Evolutionary conservation across 352 stramenopile species (phyloP).

Genomic region (Thalassiosira mediterranea): DNA sequence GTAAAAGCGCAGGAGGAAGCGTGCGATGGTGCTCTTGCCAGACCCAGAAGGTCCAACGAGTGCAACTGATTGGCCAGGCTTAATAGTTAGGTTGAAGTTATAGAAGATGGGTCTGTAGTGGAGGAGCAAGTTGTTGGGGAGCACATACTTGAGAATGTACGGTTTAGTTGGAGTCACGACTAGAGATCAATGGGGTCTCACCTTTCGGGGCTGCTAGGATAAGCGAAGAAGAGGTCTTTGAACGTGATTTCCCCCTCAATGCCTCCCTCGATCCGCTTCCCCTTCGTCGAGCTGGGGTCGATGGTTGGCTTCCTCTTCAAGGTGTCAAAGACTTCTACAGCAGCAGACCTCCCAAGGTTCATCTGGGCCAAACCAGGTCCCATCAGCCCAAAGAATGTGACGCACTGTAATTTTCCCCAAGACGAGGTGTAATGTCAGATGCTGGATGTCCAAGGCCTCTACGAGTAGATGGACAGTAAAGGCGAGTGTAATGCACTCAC

Average conservation of each 20-base stretch:
- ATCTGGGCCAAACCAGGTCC: slow-evolving; percentile 40
- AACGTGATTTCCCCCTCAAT: slow-evolving; percentile 41
- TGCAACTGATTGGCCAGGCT: slow-evolving; percentile 44
- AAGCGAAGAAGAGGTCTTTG: slow-evolving; percentile 41
- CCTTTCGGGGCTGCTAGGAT: slow-evolving; percentile 31
- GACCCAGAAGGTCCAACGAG: slow-evolving; percentile 87
- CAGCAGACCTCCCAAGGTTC: slow-evolving; percentile 50
- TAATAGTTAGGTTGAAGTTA: slow-evolving; percentile 40
- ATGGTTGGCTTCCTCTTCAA: slow-evolving; percentile 41
- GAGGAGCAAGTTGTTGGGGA: no score
- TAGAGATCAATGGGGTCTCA: neutral
- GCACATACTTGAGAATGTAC: neutral
- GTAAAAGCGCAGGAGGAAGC: slow-evolving; percentile 90
- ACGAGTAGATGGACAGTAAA: no score
- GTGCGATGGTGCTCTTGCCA: slow-evolving; percentile 87
- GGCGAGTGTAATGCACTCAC: no score
- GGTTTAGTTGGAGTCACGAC: neutral
- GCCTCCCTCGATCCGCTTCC: slow-evolving; percentile 20
- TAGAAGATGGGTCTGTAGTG: slow-evolving; percentile 45
- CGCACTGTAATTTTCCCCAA: no score
- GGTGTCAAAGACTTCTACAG: slow-evolving; percentile 55
- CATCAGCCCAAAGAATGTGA: slow-evolving; percentile 35
- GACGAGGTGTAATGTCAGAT: no score
- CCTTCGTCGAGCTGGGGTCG: slow-evolving; percentile 38
- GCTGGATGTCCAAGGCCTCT: no score